Evolutionary conservation across 192 early-diverging fungal genomes (phyloP).

Genomic region (Podila epigama): DNA sequence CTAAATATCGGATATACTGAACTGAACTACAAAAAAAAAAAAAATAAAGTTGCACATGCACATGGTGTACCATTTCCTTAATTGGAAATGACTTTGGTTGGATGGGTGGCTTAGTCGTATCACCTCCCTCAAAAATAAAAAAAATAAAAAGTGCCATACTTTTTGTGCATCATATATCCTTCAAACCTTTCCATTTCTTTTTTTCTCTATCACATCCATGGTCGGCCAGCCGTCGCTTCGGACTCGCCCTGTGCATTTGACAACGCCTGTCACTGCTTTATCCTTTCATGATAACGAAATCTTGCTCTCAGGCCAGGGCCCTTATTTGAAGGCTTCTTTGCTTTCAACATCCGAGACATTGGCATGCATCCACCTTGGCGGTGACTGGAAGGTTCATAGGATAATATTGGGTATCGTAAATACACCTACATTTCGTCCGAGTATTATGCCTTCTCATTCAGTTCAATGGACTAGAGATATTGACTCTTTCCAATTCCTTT

Average conservation of each 20-base stretch:
- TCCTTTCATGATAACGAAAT: constrained; percentile 55
- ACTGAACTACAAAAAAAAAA: no score
- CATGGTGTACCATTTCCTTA: no score
- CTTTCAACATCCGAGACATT: constrained; percentile 53
- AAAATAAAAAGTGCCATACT: not conserved
- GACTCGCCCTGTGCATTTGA: constrained; percentile 32
- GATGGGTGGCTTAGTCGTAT: no score
- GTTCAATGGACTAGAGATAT: no score
- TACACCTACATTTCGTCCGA: no score
- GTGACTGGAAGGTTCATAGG: constrained; percentile 56
- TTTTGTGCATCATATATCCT: not conserved
- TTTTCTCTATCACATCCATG: no score
- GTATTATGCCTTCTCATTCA: no score
- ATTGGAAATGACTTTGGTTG: no score
- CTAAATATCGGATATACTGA: no score
- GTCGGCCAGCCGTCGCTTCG: not conserved
- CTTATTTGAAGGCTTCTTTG: constrained; percentile 59
- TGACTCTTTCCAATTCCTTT: no score
- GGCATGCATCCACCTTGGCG: constrained; percentile 40
- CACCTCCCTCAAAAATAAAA: no score
- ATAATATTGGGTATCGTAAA: constrained; percentile 57
- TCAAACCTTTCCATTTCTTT: not conserved
- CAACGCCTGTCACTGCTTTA: constrained; percentile 57
- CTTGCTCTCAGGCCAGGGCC: constrained; percentile 62
- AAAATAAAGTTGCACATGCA: no score